Conservation (phyloP, 202 grass and related monocot species). For the Schoenoplectus tabernaemontani region DNA sequence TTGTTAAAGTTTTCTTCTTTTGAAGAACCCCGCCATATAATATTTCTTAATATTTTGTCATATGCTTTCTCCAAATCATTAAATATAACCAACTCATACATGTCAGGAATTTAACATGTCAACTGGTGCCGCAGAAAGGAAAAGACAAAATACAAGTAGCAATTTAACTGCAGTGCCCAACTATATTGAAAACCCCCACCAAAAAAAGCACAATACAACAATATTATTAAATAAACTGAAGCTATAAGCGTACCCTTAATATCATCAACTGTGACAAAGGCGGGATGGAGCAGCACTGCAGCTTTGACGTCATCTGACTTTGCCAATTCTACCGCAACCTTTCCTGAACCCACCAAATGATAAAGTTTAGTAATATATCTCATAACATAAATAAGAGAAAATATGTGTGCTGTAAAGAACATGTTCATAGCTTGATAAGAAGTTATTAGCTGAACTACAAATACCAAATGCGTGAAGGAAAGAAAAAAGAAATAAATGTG, state of each 20-base stretch:
- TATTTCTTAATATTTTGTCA: too few relatives aligned
- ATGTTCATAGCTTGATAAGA: background rate
- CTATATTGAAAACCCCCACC: background rate
- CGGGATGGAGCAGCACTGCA: constrained; percentile 26
- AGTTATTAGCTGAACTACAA: background rate
- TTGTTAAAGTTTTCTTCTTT: too few relatives aligned
- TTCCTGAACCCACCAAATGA: constrained; percentile 10
- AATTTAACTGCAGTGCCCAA: background rate
- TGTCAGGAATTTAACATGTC: background rate
- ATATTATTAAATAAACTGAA: background rate
- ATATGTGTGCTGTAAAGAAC: background rate
- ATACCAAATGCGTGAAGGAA: background rate
- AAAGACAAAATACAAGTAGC: too few relatives aligned
- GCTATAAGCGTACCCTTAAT: constrained; percentile 22
- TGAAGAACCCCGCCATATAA: too few relatives aligned
- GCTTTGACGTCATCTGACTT: constrained; percentile 26
- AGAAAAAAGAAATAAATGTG: background rate
- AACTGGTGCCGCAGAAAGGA: background rate
- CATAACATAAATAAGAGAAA: background rate
- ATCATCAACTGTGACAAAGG: constrained; percentile 26
- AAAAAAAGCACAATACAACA: background rate
- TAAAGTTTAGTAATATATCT: background rate
- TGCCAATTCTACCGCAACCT: constrained; percentile 31
- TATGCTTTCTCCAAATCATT: too few relatives aligned
- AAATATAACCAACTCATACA: background rate